Conservation (phyloP, 768 basidiomycete genomes). For the Podaxis rugospora region DNA sequence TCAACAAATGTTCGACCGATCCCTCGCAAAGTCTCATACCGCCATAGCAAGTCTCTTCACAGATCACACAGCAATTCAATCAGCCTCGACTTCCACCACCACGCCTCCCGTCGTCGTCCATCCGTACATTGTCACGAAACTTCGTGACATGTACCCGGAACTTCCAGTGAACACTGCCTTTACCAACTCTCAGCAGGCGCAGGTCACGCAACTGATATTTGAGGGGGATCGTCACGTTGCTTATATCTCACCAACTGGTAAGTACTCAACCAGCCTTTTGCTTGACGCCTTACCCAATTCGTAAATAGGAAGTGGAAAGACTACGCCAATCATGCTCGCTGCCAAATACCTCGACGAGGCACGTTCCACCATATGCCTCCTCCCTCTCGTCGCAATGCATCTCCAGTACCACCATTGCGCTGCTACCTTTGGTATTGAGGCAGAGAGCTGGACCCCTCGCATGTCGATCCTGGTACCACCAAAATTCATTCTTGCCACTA, state of each 20-base stretch:
- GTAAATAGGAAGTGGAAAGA: neutral
- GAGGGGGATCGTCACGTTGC: neutral
- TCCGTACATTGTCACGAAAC: neutral
- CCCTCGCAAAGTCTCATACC: neutral
- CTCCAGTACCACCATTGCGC: neutral
- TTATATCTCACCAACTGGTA: no score
- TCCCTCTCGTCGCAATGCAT: neutral
- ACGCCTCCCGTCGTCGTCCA: neutral
- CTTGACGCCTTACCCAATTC: no score
- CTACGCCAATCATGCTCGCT: neutral
- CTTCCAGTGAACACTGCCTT: neutral
- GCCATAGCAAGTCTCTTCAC: neutral
- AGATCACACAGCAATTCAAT: neutral
- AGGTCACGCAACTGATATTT: neutral
- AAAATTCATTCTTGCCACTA: neutral
- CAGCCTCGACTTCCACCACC: neutral
- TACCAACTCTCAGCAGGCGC: constrained; percentile 1
- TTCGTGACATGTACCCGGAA: neutral
- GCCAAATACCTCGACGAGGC: neutral
- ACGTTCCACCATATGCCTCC: neutral
- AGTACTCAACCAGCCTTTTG: no score
- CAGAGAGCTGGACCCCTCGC: neutral
- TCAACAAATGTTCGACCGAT: neutral
- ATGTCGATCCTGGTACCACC: neutral
- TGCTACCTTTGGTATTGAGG: neutral